A percentile compares a stretch with the other conserved stretches of the same genome.
These are phyloP conservation scores for Galerina marginata DNA, from an alignment of 768 basidiomycete genomes.

Conservation along the genomic window DNA sequence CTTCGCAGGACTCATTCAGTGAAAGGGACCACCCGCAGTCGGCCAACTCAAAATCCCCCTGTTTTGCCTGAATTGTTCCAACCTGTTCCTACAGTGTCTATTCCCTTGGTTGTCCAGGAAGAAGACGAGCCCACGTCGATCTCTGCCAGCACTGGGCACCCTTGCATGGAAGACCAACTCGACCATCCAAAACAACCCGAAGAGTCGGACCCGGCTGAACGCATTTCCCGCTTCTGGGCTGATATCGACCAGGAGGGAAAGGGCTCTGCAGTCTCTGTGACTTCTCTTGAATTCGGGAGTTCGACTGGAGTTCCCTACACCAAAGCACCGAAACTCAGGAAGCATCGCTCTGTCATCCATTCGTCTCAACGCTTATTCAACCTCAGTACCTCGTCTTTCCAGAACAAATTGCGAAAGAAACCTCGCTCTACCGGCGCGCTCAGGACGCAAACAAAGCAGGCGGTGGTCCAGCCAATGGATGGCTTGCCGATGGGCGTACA, in stretches of 20 bases:
- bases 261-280: slow-evolving; percentile 19
- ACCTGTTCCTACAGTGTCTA: slow-evolving; percentile 7
- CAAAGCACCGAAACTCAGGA: slow-evolving; percentile 42
- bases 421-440: slow-evolving; percentile 38
- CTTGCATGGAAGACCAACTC: background rate
- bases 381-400: slow-evolving; percentile 37
- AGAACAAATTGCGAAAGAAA: slow-evolving; percentile 47
- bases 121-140: slow-evolving; percentile 20
- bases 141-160: slow-evolving; percentile 13
- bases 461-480: slow-evolving; percentile 26
- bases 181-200: background rate
- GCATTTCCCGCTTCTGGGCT: slow-evolving; percentile 48
- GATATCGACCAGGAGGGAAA: slow-evolving; percentile 46
- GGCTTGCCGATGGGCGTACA: slow-evolving; percentile 51
- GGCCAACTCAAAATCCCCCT: background rate
- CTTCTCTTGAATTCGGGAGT: slow-evolving; percentile 28
- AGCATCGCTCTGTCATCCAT: slow-evolving; percentile 42
- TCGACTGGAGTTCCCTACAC: slow-evolving; percentile 22
- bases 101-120: slow-evolving; percentile 20
- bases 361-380: slow-evolving; percentile 32
- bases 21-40: background rate
- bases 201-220: slow-evolving; percentile 22
- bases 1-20: slow-evolving; percentile 1
- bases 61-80: slow-evolving; percentile 15
- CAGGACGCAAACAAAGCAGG: background rate